Base-by-base conservation (phyloP, 129 eudicot genomes). In the Helichrysum umbraculigerum region DNA sequence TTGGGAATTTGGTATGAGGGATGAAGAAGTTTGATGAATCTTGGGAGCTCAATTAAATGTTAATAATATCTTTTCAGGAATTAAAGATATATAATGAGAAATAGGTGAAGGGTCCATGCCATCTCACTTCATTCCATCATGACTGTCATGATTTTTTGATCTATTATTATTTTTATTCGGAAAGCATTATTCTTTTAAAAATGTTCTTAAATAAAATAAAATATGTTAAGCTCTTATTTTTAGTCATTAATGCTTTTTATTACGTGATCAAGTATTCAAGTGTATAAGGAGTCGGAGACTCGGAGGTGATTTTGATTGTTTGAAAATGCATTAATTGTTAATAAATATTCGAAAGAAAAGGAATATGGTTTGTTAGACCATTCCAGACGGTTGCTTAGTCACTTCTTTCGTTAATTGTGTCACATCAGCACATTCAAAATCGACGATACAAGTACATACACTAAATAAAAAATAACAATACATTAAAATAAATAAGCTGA, bases 81-180 rank as follows among this genome's bases (percentile, higher is more conserved):
- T 28, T 2, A 35, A 34, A 63, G 50, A 20, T 71, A 10, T 54
- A 15, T 8, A 56, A 15, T 47, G 30, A 63, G 44, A 25, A 4
- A 72, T 42, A 65, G 58, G 39, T 44, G 71, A 25, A 20, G 30
- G 66, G 66, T 9, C 62, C 28, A 34, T 37, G 71, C 32, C 71
- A 67, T n/a, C 54, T 37, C 71, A 67, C 71, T 44, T 28, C 69
- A 16, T 68, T 22, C 62, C 28, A 42, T 25, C 65, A 61, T 41
- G 34, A 79, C 66, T 66, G 68, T n/a, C 66, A 73, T 74, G 30
- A 74, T 54, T 72, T 56, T 35, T 16, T 32, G 33, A 30, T 73
- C 6, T 1, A n/a, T 22, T 28, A 1, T 22, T 39, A 0, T 5
- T 35, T 72, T 72, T 54, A 73, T 35, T 37, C 10, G n/a, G 7